Base-by-base conservation (phyloP, 805 yeast genomes). In the Kluyveromyces aestuarii region DNA sequence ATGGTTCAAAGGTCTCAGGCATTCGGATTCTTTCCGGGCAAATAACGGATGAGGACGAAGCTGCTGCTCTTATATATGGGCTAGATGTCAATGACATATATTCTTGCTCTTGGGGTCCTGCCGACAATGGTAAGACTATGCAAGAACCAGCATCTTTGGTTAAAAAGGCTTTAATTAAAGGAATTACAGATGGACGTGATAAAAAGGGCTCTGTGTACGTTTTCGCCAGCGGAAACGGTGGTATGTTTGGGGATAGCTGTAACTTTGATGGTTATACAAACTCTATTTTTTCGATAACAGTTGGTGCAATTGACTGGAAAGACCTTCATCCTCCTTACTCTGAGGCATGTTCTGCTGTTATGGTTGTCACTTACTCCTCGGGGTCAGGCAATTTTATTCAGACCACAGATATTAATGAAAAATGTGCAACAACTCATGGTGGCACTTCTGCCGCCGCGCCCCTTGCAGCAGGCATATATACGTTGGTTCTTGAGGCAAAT, bases 371-470 rank as follows among this genome's bases (percentile, higher is more conserved):
- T 0, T 93, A 89, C 61, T 83, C 95, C 3, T 87, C 96, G 2
- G 97, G 97, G 1, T 81, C 90, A 2, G 86, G 87, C 36, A 96
- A 87, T 61, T 84, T 80, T 60, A 91, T 93, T 49, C 90, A 86
- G 61, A 86, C 98, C 7, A 85, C 96, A 1, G 96, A 87, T 62
- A 75, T 87, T 40, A 73, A 81, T 45, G 75, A 76, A 7, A 66
- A 70, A 55, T 93, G 99, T 66, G 71, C 95, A 1, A 74, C 74
- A 37, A 65, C 57, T 25, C 99, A 93, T 65, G 96, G 97, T 10
- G 99, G 99, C 18, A 93, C 99, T 0, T 91, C 98, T 19, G 99
- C 99, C 0, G 97, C 99, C 14, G 99, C 99, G 0, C 99, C 99
- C 0, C 73, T 93, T 49, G 98, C 97, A 0, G 97, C 98, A 0